Percentiles rank a stretch among this genome's conserved stretches.
Conservation (phyloP, 148 eudicot genomes). For the Suaeda aralocaspica region DNA sequence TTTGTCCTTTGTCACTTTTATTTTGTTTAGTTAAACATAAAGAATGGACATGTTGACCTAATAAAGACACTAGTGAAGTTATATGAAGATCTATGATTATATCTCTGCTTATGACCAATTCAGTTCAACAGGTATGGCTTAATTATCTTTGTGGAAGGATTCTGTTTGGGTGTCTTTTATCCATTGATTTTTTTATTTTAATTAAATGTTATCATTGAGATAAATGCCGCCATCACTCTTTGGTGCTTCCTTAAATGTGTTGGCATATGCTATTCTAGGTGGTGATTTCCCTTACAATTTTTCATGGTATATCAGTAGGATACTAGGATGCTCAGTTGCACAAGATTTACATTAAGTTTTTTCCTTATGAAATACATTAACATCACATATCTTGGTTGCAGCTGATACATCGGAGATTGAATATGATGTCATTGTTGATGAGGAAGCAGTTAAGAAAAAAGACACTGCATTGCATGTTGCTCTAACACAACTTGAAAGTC, state of each 20-base stretch:
- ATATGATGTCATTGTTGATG: conserved; percentile 52
- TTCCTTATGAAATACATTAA: not conserved
- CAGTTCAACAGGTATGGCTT: not conserved
- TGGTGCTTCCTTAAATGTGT: not conserved
- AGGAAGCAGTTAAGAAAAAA: conserved; percentile 48
- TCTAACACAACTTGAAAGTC: conserved; percentile 60
- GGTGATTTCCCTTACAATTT: not conserved
- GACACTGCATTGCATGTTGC: conserved; percentile 66
- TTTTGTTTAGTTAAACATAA: not conserved
- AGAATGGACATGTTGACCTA: too few relatives aligned
- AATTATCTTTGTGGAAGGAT: not conserved
- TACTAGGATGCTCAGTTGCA: not conserved
- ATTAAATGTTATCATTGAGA: not conserved
- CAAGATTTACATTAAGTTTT: not conserved
- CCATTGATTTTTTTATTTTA: not conserved
- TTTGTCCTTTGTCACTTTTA: not conserved
- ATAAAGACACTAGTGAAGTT: too few relatives aligned
- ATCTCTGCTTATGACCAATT: not conserved
- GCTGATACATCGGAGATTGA: conserved; percentile 58
- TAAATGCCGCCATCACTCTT: not conserved
- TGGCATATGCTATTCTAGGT: not conserved
- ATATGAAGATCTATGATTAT: too few relatives aligned
- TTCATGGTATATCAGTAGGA: too few relatives aligned
- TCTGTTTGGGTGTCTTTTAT: not conserved
- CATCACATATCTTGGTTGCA: conserved; percentile 30